Evolutionary conservation across 2,329 filamentous ascomycete species (phyloP).

Genomic region (Trichophyton rubrum): DNA sequence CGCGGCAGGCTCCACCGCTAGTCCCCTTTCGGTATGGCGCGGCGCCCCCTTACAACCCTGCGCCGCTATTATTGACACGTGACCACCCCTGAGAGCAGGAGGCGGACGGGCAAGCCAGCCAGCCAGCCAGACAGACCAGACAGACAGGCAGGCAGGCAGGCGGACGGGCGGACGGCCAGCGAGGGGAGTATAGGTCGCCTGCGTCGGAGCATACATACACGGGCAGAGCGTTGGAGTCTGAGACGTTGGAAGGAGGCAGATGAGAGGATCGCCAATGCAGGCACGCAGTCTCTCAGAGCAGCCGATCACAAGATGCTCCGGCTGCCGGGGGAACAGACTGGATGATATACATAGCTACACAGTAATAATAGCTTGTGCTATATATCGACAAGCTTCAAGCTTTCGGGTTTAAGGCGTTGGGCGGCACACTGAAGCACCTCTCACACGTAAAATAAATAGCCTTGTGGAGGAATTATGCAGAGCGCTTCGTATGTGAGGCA

Average conservation of each 20-base stretch:
- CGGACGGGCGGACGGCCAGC: no score
- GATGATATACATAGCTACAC: neutral
- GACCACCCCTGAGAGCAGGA: slow-evolving; percentile 8
- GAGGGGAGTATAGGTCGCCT: neutral
- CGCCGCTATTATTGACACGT: slow-evolving; percentile 8
- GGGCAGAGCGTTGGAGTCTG: neutral
- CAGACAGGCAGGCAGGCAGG: no score
- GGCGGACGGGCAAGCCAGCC: no score
- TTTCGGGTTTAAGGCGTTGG: neutral
- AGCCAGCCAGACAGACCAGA: no score
- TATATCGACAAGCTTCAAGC: neutral
- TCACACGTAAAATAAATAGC: neutral
- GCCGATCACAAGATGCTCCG: neutral
- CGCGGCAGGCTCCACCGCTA: slow-evolving; percentile 27
- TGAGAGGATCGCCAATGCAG: neutral
- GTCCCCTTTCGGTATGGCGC: slow-evolving; percentile 20
- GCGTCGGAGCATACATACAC: neutral
- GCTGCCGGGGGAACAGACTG: neutral
- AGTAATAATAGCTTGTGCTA: neutral
- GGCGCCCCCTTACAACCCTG: slow-evolving; percentile 5
- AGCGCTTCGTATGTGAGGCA: neutral
- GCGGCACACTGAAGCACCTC: neutral
- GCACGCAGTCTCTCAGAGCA: neutral
- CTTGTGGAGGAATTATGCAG: neutral
- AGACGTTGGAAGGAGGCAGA: neutral